phyloP scores from a whole-genome alignment of 352 stramenopile species.

The Peronospora belbahrii region DNA sequence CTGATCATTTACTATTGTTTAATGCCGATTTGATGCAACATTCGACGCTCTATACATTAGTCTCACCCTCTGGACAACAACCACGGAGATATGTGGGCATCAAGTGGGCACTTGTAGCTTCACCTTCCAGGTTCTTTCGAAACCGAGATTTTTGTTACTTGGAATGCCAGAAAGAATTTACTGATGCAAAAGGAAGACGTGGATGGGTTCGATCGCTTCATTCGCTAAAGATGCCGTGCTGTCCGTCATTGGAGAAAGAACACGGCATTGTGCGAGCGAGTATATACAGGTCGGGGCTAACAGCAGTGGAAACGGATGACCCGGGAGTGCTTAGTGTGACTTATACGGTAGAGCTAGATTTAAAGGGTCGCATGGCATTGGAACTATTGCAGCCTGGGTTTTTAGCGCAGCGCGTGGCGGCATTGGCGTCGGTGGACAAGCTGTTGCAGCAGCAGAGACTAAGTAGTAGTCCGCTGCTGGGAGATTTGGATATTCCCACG shows the following conservation, averaged over 20 bases:
- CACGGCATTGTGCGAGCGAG: slow-evolving; percentile 68
- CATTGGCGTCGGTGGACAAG: slow-evolving; percentile 64
- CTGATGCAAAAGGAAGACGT: slow-evolving; percentile 40
- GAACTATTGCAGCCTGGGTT: slow-evolving; percentile 57
- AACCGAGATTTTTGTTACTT: slow-evolving; percentile 81
- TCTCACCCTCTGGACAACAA: slow-evolving; percentile 60
- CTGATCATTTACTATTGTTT: slow-evolving; percentile 68
- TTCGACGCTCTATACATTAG: slow-evolving; percentile 64
- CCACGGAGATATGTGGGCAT: slow-evolving; percentile 70
- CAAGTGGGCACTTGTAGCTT: slow-evolving; percentile 77
- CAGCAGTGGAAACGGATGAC: slow-evolving; percentile 66
- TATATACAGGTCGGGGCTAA: slow-evolving; percentile 74
- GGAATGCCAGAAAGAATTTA: slow-evolving; percentile 82
- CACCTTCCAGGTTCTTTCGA: slow-evolving; percentile 58
- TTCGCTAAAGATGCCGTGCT: slow-evolving; percentile 51
- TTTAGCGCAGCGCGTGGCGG: slow-evolving; percentile 55
- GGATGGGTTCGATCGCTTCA: slow-evolving; percentile 54
- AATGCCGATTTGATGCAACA: slow-evolving; percentile 71
- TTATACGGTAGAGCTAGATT: slow-evolving; percentile 80
- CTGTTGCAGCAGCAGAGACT: slow-evolving; percentile 73
- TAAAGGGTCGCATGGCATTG: slow-evolving; percentile 74
- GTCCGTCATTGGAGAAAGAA: slow-evolving; percentile 38
- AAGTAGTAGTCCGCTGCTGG: slow-evolving; percentile 65
- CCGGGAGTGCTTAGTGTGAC: slow-evolving; percentile 68
- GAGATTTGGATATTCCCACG: slow-evolving; percentile 59